phyloP scores from a whole-genome alignment of 306 rosid genomes.

The Lathyrus tuberosus region DNA sequence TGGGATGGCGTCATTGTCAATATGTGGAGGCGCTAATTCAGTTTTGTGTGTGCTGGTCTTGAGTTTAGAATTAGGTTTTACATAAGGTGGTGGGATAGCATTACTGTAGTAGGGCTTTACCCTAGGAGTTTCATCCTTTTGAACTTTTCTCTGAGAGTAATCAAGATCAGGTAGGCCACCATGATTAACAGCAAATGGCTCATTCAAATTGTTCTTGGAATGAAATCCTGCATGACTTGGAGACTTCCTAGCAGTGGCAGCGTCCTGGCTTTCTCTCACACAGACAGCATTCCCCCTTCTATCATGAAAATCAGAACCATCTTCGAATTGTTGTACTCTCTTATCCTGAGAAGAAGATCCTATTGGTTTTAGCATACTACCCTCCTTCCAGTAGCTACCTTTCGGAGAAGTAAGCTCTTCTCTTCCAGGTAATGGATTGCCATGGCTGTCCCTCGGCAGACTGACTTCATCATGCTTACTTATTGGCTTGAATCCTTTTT shows the following conservation, averaged over 20 bases:
- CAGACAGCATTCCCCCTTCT: conserved; percentile 49
- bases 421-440: conserved; percentile 45
- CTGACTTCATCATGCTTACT: conserved; percentile 46
- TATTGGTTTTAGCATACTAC: conserved; percentile 48
- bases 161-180: conserved; percentile 42
- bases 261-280: conserved; percentile 46
- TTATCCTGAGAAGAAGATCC: conserved; percentile 62
- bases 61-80: conserved; percentile 60
- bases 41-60: conserved; percentile 48
- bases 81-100: conserved; percentile 85
- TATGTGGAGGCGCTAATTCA: conserved; percentile 42
- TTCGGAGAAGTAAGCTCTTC: conserved; percentile 47
- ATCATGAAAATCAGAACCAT: conserved; percentile 48
- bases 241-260: conserved; percentile 47
- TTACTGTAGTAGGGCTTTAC: conserved; percentile 56
- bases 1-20: conserved; percentile 37
- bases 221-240: conserved; percentile 43
- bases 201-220: conserved; percentile 47
- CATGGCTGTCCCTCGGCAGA: conserved; percentile 48
- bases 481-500: conserved; percentile 48
- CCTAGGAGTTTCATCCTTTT: conserved; percentile 59
- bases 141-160: conserved; percentile 40
- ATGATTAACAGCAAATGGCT: conserved; percentile 48
- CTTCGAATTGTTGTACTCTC: conserved; percentile 46
- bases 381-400: conserved; percentile 51